Percentiles rank a stretch among this genome's conserved stretches.
phyloP scores from a whole-genome alignment of 768 basidiomycete genomes.

The Lyophyllum semitale region DNA sequence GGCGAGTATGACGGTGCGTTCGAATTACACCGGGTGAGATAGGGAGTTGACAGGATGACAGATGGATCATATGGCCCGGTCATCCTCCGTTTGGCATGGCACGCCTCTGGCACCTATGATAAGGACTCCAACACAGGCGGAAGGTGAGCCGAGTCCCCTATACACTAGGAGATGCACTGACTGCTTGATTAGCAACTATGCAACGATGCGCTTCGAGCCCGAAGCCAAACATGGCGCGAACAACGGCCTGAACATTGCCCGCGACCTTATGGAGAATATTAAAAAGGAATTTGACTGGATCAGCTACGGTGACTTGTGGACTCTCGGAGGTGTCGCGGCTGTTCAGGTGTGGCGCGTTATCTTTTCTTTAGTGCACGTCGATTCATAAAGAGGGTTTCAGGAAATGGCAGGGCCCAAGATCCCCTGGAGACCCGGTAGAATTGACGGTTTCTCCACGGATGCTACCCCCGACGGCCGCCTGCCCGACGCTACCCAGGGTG shows the following conservation, averaged over 20 bases:
- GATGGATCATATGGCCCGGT: slow-evolving; percentile 91
- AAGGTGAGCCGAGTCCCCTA: slow-evolving; percentile 50
- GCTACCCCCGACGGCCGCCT: slow-evolving; percentile 88
- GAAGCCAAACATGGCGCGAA: slow-evolving; percentile 86
- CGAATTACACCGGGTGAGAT: slow-evolving; percentile 12
- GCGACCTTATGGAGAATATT: slow-evolving; percentile 80
- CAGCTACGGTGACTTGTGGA: slow-evolving; percentile 96
- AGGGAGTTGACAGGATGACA: slow-evolving; percentile 27
- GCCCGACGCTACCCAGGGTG: slow-evolving; percentile 83
- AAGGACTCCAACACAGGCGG: slow-evolving; percentile 76
- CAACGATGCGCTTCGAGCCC: slow-evolving; percentile 96
- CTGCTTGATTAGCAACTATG: slow-evolving; percentile 73
- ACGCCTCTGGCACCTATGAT: slow-evolving; percentile 91
- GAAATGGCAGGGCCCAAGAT: slow-evolving; percentile 93
- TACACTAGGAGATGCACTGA: slow-evolving; percentile 4
- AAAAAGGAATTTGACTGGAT: slow-evolving; percentile 93
- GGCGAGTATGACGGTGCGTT: slow-evolving; percentile 81
- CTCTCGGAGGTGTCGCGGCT: slow-evolving; percentile 89
- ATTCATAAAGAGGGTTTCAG: slow-evolving; percentile 28
- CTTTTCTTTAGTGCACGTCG: background rate
- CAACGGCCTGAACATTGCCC: slow-evolving; percentile 79
- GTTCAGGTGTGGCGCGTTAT: slow-evolving; percentile 52
- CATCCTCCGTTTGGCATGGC: slow-evolving; percentile 90
- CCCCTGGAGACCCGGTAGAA: slow-evolving; percentile 91
- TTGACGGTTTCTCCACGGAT: slow-evolving; percentile 78